Evolutionary conservation across 768 basidiomycete species (phyloP).

Genomic region (Tephrocybe sp.): DNA sequence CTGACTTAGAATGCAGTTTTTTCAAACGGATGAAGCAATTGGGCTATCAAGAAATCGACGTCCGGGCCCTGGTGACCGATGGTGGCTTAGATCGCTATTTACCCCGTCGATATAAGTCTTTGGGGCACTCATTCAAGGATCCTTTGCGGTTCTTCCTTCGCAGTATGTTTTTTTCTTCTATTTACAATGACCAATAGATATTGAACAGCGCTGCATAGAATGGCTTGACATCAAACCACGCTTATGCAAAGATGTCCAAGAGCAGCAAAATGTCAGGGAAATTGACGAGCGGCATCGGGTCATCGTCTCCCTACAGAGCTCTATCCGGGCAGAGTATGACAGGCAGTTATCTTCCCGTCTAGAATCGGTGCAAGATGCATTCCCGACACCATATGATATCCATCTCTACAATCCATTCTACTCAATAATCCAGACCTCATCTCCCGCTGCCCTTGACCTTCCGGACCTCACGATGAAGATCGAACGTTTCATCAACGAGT

Average conservation of each 20-base stretch:
- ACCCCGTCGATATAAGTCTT: background rate
- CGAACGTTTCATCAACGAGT: background rate
- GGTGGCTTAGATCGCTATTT: background rate
- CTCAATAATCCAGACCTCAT: background rate
- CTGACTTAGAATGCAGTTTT: background rate
- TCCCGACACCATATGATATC: too few species aligned
- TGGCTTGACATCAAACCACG: background rate
- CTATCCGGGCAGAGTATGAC: background rate
- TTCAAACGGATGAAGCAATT: background rate
- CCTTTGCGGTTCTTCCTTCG: background rate
- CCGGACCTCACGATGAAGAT: background rate
- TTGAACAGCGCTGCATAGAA: background rate
- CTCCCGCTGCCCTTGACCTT: background rate
- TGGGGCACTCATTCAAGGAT: background rate
- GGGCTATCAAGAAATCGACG: background rate
- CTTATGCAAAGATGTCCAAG: background rate
- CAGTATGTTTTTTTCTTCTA: background rate
- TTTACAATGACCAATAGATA: too few species aligned
- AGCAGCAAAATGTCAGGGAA: background rate
- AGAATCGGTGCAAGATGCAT: too few species aligned
- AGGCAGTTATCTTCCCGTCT: too few species aligned
- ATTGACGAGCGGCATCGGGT: background rate
- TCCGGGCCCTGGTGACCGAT: background rate
- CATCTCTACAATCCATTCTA: background rate
- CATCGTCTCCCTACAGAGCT: background rate